A percentile compares a stretch with the other conserved stretches of the same genome.
These are phyloP conservation scores for Pseudoperonospora humuli DNA, from an alignment of 352 stramenopile species.

Conservation along the genomic window DNA sequence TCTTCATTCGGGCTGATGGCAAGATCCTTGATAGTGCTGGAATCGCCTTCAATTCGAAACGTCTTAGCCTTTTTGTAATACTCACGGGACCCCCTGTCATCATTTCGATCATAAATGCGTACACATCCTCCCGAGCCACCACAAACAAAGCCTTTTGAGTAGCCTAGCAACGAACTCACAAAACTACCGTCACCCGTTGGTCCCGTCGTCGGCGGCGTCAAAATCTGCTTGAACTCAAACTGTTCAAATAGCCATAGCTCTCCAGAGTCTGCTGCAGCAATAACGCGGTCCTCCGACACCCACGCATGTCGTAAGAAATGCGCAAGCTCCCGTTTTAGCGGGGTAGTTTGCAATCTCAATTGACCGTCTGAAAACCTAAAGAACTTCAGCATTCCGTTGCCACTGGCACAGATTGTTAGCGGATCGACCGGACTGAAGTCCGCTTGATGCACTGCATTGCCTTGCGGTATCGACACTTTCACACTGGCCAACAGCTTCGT, in stretches of 20 bases:
- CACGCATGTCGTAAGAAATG: too few species aligned
- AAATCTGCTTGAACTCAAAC: constrained; percentile 84
- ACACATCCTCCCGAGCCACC: constrained; percentile 66
- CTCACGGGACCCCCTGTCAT: constrained; percentile 62
- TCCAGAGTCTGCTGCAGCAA: constrained; percentile 83
- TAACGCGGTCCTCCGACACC: constrained; percentile 87
- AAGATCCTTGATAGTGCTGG: constrained; percentile 71
- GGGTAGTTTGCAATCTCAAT: too few species aligned
- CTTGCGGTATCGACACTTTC: too few species aligned
- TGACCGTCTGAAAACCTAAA: too few species aligned
- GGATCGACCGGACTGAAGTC: too few species aligned
- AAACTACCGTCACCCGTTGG: constrained; percentile 71
- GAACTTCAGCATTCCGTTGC: too few species aligned
- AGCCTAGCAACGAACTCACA: constrained; percentile 79
- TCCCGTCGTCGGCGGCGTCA: constrained; percentile 60
- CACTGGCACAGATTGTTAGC: too few species aligned
- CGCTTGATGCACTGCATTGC: too few species aligned
- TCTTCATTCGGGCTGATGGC: constrained; percentile 87
- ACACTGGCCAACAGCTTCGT: too few species aligned
- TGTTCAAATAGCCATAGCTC: constrained; percentile 91
- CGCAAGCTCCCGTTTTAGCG: too few species aligned
- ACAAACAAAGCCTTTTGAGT: constrained; percentile 87
- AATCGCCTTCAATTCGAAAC: constrained; percentile 82
- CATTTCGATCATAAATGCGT: constrained; percentile 78
- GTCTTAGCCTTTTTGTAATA: constrained; percentile 89